phyloP scores from a whole-genome alignment of 129 eudicot genomes.

The Chrysanthemum lavandulifolium region DNA sequence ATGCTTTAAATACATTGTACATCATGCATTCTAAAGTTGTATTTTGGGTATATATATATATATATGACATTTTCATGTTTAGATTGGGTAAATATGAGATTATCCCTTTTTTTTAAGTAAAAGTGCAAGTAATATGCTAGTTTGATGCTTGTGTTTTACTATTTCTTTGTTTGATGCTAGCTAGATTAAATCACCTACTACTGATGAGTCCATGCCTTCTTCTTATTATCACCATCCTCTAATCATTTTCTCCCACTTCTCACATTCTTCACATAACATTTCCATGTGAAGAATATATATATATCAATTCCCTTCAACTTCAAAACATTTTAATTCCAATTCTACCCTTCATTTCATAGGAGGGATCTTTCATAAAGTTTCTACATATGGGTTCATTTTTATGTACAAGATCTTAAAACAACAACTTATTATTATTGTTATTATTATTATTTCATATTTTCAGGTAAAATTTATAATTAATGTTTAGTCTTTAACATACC shows the following conservation, averaged over 20 bases:
- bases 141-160: conserved; percentile 50
- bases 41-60: too few species aligned
- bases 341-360: neutral
- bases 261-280: conserved; percentile 42
- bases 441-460: neutral
- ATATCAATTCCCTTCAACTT: conserved; percentile 45
- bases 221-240: conserved; percentile 26
- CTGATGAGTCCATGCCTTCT: conserved; percentile 64
- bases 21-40: too few species aligned
- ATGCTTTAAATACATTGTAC: too few species aligned
- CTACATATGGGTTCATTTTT: conserved; percentile 32
- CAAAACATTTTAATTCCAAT: conserved; percentile 22
- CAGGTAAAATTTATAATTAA: conserved; percentile 45
- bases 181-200: conserved; percentile 48
- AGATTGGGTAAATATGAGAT: too few species aligned
- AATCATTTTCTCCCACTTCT: conserved; percentile 28
- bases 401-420: conserved; percentile 44
- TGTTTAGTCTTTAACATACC: conserved; percentile 23
- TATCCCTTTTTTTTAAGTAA: neutral
- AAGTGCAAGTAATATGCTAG: conserved; percentile 16
- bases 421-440: too few species aligned
- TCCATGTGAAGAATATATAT: conserved; percentile 49
- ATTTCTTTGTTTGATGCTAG: conserved; percentile 25
- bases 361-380: conserved; percentile 2
- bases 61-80: too few species aligned